Base-by-base conservation (phyloP, 176 grass and related monocot species). In the Lolium multiflorum region DNA sequence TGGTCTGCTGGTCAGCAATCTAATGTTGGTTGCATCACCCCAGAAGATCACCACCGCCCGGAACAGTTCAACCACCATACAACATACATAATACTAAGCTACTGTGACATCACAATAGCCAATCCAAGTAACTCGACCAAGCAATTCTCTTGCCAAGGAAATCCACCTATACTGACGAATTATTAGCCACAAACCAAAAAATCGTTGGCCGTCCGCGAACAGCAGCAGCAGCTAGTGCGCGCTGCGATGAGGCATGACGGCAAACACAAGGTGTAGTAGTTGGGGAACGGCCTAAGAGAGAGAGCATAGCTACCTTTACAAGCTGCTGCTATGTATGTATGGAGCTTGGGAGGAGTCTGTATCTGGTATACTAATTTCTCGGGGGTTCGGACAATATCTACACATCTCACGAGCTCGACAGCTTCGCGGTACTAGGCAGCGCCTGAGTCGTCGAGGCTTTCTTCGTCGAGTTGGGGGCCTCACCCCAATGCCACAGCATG, bases 401-500 rank as follows among this genome's bases (percentile, higher is more conserved):
- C 86, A 83, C 46, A 86, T 78, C 83, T 93, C 81, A 93, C 50
- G 79, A 90, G 67, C 74, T 90, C 43, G 88, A 87, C 54, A 86
- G 35, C 61, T 44, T 84, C 8, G 12, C 49, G 10, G 70, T 62
- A 35, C 31, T 35, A 24, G 86, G 88, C 17, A 64, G 58, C 0
- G 72, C 88, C 2, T 17, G 85, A 44, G 35, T 79, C 7, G 35
- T 79, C 7, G 44, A 26, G 20, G 20, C 76, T 38, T 85, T 79
- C 59, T 91, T 83, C 0, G 89, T 97, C n/a, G 44, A 72, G 84
- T 97, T 92, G 2, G 72, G 88, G 67, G 78, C 73, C 81, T 98
- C 89, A 4, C 95, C 95, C 95, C 95, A 98, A 59, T 98, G 93
- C 95, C 89, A 91, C 28, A 98, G 64, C 95, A 98, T 95, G 80